A percentile compares a stretch with the other conserved stretches of the same genome.
These are phyloP conservation scores for Boletus patriciae DNA, from an alignment of 768 basidiomycete species.

Conservation along the genomic window DNA sequence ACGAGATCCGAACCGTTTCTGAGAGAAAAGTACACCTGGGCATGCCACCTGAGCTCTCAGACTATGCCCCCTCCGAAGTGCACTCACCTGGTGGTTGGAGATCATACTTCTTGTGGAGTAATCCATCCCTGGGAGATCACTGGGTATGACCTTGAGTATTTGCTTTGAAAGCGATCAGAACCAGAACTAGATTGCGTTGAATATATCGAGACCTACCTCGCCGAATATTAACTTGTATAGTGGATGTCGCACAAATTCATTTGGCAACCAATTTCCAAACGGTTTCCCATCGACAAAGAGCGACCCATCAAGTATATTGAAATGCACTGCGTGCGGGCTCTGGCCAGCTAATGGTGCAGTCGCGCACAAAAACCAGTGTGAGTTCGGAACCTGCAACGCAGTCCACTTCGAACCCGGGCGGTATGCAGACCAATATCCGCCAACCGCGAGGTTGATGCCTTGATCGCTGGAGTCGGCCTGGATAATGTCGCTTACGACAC, in stretches of 20 bases:
- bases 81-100: conserved; percentile 18
- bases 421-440: conserved; percentile 21
- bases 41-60: neutral
- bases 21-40: conserved; percentile 26
- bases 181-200: neutral
- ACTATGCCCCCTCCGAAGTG: neutral
- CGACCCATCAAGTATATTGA: conserved; percentile 25
- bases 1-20: conserved; percentile 10
- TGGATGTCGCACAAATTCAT: conserved; percentile 14
- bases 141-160: conserved; percentile 21
- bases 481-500: neutral
- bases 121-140: conserved; percentile 25
- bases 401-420: conserved; percentile 23
- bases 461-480: neutral
- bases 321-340: conserved; percentile 20
- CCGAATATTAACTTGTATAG: conserved; percentile 22
- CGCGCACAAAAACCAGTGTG: conserved; percentile 21
- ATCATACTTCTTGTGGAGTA: conserved; percentile 21
- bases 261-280: conserved; percentile 19
- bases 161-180: conserved; percentile 9
- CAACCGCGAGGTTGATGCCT: conserved; percentile 17
- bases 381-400: conserved; percentile 1
- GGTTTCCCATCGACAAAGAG: conserved; percentile 30
- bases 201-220: conserved; percentile 10
- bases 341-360: conserved; percentile 11